Evolutionary conservation across 345 rosid genomes (phyloP), one percentile per base, ranked within the genome.

Genomic region (Leavenworthia alabamica): DNA sequence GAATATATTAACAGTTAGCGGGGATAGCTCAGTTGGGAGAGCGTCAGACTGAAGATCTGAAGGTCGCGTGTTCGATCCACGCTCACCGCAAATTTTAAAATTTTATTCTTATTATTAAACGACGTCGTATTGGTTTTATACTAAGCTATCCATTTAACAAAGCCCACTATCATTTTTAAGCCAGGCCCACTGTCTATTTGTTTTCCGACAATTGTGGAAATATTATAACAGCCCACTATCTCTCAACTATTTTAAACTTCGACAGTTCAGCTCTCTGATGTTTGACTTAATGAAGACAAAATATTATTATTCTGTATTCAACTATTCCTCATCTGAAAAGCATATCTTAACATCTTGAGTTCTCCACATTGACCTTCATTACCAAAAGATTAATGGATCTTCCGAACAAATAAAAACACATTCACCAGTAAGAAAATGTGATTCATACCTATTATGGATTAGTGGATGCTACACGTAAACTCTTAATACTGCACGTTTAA

Each of bases 1-100:
- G n/a, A n/a, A n/a, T n/a, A 2, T 0, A 3, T 10, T 22, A n/a
- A 1, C 24, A 15, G 1, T 0, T 12, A 1, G 72, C 82, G 88
- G 96, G 93, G 93, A 79, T 86, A 88, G 96, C 90, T 86, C 93
- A 88, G 88, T 83, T 83, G 96, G 93, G 93, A 86, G 88, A 83
- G 96, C 90, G 83, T 88, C 86, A 86, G 81, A 77, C 80, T 81
- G 82, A 81, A 81, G 84, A 81, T 81, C 83, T 84, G 81, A 78
- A 79, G 83, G 86, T 78, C 83, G 73, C 81, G 80, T 81, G 84
- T 83, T 79, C 84, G 79, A 79, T 81, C 80, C 79, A 81, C 83
- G 80, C 74, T 79, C 86, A 83, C 86, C 82, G 86, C 84, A 81
- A 4, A 4, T 3, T 11, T 24, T 1, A 23, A 7, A 6, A 3